phyloP scores from a whole-genome alignment of 305 asterid species.

The Lippia alba region DNA sequence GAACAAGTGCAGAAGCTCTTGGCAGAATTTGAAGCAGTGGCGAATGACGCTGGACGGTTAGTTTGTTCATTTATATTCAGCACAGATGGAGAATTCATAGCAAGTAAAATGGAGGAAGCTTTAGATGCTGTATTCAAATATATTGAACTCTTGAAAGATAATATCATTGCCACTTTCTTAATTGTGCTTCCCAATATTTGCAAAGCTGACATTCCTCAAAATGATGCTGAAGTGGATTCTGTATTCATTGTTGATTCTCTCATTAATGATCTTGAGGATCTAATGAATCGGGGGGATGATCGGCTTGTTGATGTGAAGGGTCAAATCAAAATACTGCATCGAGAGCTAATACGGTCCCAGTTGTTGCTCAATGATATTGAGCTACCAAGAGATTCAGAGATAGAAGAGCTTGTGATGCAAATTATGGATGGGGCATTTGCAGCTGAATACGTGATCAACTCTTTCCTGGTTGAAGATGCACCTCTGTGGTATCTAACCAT shows the following conservation, averaged over 20 bases:
- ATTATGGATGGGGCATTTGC: conserved; percentile 6
- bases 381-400: background rate
- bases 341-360: background rate
- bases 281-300: background rate
- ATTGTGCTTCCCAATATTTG: background rate
- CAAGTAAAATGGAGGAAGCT: background rate
- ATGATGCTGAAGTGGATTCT: background rate
- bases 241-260: conserved; percentile 14
- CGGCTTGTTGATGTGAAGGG: conserved; percentile 5
- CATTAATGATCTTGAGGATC: conserved; percentile 11
- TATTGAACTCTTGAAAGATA: background rate
- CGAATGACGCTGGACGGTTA: background rate
- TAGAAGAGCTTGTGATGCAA: background rate
- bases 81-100: background rate
- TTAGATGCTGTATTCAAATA: background rate
- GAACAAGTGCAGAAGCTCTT: background rate
- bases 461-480: conserved; percentile 7
- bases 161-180: background rate
- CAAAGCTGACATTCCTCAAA: background rate
- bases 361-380: background rate
- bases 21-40: background rate
- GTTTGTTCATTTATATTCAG: background rate
- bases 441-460: conserved; percentile 19
- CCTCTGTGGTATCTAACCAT: conserved; percentile 22
- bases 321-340: background rate